Evolutionary conservation across 306 rosid genomes (phyloP).

Genomic region (Pterocarpus macrocarpus): DNA sequence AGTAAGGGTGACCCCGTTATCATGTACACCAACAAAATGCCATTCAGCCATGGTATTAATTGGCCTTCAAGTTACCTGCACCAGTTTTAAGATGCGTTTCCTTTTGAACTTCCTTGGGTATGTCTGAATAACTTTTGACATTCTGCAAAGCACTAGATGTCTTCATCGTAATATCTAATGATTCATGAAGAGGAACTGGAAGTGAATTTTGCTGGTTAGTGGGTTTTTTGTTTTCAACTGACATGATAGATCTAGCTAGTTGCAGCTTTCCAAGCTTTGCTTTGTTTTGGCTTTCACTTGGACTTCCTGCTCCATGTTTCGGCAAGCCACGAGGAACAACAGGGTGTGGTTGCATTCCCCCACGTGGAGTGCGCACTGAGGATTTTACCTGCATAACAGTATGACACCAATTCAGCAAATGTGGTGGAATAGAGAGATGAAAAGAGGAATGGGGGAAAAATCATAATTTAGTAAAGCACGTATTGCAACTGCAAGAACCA

Average conservation of each 20-base stretch:
- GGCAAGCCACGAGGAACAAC: slow-evolving; percentile 61
- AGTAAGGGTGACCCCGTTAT: not conserved
- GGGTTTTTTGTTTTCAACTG: slow-evolving; percentile 44
- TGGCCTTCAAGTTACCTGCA: not conserved
- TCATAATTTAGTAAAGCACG: slow-evolving; percentile 9
- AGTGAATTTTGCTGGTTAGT: slow-evolving; percentile 49
- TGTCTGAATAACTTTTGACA: slow-evolving; percentile 40
- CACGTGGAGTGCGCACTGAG: slow-evolving; percentile 65
- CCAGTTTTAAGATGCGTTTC: slow-evolving; percentile 13
- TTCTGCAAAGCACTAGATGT: slow-evolving; percentile 47
- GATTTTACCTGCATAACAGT: slow-evolving; percentile 69
- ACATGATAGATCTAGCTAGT: slow-evolving; percentile 51
- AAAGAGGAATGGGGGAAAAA: slow-evolving; percentile 5
- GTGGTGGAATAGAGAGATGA: not conserved
- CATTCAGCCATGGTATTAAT: not conserved
- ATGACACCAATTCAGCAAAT: slow-evolving; percentile 39
- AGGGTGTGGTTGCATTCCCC: slow-evolving; percentile 60
- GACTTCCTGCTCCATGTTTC: slow-evolving; percentile 56
- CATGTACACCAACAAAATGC: not conserved
- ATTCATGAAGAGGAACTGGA: slow-evolving; percentile 49
- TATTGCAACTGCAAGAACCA: slow-evolving; percentile 27
- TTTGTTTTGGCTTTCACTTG: slow-evolving; percentile 62
- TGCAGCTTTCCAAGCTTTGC: slow-evolving; percentile 64
- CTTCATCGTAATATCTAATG: slow-evolving; percentile 53
- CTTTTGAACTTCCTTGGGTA: slow-evolving; percentile 44